These are phyloP conservation scores for Aspergillus nanangensis DNA, from an alignment of 495 filamentous ascomycete genomes.

Conservation along the genomic window DNA sequence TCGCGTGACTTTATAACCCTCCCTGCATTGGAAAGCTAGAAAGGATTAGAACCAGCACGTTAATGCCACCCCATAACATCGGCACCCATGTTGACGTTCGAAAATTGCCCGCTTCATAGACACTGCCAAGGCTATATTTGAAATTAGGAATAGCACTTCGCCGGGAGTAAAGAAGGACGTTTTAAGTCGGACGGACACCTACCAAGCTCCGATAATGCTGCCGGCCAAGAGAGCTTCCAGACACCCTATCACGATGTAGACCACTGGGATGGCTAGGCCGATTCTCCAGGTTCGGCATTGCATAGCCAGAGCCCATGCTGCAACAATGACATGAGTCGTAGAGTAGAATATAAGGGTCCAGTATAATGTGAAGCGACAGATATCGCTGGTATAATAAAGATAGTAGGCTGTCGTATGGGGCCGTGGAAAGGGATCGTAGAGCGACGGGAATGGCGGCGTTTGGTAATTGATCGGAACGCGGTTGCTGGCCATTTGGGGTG, in stretches of 20 bases:
- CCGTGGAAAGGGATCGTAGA: slow-evolving; percentile 70
- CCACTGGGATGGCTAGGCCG: slow-evolving; percentile 69
- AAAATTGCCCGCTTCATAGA: slow-evolving; percentile 85
- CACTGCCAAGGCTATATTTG: slow-evolving; percentile 65
- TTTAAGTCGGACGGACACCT: slow-evolving; percentile 42
- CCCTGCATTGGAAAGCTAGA: slow-evolving; percentile 95
- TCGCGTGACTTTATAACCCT: slow-evolving; percentile 55
- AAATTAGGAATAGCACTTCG: no score
- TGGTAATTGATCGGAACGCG: slow-evolving; percentile 61
- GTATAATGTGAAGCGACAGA: slow-evolving; percentile 86
- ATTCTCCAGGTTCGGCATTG: slow-evolving; percentile 67
- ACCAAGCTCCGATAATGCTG: slow-evolving; percentile 87
- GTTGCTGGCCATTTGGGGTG: slow-evolving; percentile 35
- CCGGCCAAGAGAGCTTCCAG: slow-evolving; percentile 82
- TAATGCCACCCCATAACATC: slow-evolving; percentile 89
- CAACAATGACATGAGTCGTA: slow-evolving; percentile 47
- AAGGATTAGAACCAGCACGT: slow-evolving; percentile 80
- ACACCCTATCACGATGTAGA: slow-evolving; percentile 71
- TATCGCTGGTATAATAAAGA: slow-evolving; percentile 74
- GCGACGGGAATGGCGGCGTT: slow-evolving; percentile 77
- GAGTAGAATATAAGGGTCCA: slow-evolving; percentile 67
- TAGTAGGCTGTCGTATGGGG: slow-evolving; percentile 50
- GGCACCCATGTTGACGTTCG: slow-evolving; percentile 97
- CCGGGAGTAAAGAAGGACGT: no score
- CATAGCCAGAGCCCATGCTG: slow-evolving; percentile 67